Evolutionary conservation across 2,329 filamentous ascomycete species (phyloP), one percentile per base, ranked within the genome.

Genomic region (Davidsoniella virescens): DNA sequence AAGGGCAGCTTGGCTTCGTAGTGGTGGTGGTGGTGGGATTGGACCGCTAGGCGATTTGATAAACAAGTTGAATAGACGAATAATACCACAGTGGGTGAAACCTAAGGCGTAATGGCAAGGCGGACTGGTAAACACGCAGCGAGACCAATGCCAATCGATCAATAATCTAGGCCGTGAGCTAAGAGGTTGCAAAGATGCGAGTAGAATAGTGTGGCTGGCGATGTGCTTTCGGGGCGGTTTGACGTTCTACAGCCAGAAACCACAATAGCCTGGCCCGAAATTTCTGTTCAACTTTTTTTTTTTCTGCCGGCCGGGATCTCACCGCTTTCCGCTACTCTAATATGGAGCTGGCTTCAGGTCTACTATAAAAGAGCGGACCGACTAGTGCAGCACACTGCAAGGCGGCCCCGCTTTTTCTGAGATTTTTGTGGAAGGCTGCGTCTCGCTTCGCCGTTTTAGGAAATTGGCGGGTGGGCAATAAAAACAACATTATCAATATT

Each of bases 231-330:
- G 14, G 16, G 5, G 16, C 23, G 16, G 16, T 44, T 44, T 44
- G 5, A 36, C 36, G 25, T 23, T 49, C 36, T 50, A 44, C 42
- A 23, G 10, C 12, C 12, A n/a, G 0, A 10, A 44, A 36, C 8
- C 26, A 12, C 47, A 26, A 12, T 39, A 26, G 17, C 26, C n/a
- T 38, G 8, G 17, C 10, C 39, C 46, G 47, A 50, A 53, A 52
- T 39, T 49, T 49, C 44, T 51, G 49, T 44, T 17, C 23, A 48
- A 29, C 44, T 47, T 52, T 54, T 53, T 54, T 20, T 54, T 54
- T 51, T 51, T 54, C 49, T 50, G 44, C 50, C 50, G 36, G 38
- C 5, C 41, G 9, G 39, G 40, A 38, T n/a, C 20, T 49, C 47
- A 49, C 47, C 47, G 47, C 47, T 26, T 37, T 18, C 16, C 44